Evolutionary conservation across 2,329 filamentous ascomycete species (phyloP), one percentile per base, ranked within the genome.

Genomic region (Pyrenochaeta sp.): DNA sequence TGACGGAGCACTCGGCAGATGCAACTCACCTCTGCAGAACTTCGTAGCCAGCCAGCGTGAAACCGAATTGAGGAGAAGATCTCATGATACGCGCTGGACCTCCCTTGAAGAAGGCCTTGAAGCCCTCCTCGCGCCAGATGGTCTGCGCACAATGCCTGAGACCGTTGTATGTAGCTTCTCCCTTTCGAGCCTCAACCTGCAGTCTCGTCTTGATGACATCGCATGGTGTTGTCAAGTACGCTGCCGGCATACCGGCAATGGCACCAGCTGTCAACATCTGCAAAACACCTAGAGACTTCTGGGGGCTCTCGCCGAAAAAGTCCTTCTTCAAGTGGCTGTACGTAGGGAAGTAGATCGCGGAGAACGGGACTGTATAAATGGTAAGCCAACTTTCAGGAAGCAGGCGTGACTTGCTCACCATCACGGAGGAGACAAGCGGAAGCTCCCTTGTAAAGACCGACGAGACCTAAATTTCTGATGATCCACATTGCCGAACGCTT

Each of bases 201-300:
- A 99, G 81, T 70, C 94, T 88, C 3, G 94, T 99, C 82, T 99
- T 99, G 86, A 99, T 97, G 51, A 99, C 94, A 68, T 99, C 94
- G 77, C 89, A 96, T 0, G 94, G 94, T 2, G 94, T 99, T 17
- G 94, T 99, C 51, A 99, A 81, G 77, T 99, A 99, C 9, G 77
- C 77, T 11, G 77, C 76, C 9, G 77, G 77, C 77, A 80, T 80
- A 65, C 77, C 77, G 9, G 77, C 77, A 35, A 99, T 96, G 47
- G 94, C 94, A 77, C 94, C 94, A 6, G 94, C 91, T 14, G 90
- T 94, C 51, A 99, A 82, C 43, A 99, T 87, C 76, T 97, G 93
- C 26, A 96, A 49, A 35, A 99, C 82, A 36, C 93, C 90, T 17
- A 99, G 85, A 75, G 90, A 94, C 78, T 96, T 90, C 44, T 86